These are phyloP conservation scores for Jimgerdemannia flammicorona DNA, from an alignment of 192 early-diverging fungal species.

Conservation along the genomic window DNA sequence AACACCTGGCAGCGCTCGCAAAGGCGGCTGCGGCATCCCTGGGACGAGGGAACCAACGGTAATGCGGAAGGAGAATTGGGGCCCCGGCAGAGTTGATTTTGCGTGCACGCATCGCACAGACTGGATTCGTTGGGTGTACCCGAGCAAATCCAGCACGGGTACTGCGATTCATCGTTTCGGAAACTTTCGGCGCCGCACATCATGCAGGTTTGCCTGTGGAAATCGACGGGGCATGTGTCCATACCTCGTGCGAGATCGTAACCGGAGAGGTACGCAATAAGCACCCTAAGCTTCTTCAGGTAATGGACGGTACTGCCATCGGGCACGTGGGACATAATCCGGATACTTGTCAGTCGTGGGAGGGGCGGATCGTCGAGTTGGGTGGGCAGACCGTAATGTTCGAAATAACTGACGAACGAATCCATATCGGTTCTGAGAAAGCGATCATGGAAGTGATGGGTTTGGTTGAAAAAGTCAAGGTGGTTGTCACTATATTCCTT, in stretches of 20 bases:
- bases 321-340: neutral
- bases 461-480: neutral
- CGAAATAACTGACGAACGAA: neutral
- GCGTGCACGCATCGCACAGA: neutral
- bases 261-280: neutral
- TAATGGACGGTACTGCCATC: neutral
- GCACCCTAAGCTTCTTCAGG: neutral
- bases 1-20: neutral
- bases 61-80: neutral
- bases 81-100: neutral
- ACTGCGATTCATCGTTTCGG: neutral
- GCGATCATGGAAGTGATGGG: neutral
- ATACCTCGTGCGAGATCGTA: neutral
- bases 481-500: neutral
- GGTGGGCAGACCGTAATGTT: neutral
- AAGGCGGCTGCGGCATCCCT: neutral
- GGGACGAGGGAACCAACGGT: neutral
- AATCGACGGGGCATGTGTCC: neutral
- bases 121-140: neutral
- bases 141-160: neutral
- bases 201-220: neutral
- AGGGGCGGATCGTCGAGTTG: neutral
- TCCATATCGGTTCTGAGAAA: neutral
- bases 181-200: neutral
- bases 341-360: neutral